phyloP scores from a whole-genome alignment of 148 eudicot species.

The Spergularia bocconei region DNA sequence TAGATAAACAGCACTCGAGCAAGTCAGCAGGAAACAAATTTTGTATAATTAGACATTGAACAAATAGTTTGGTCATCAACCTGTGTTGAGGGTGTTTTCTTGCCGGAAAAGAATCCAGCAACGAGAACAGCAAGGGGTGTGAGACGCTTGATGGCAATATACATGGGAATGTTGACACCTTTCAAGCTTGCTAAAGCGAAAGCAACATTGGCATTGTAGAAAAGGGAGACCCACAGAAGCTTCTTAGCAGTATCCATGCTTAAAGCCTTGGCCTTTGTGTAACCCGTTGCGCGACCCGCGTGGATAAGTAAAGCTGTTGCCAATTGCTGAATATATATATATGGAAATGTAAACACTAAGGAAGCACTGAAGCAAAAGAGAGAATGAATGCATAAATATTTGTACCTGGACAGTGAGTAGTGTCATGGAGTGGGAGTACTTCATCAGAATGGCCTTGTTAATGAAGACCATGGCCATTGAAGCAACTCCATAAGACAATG shows the following conservation, averaged over 20 bases:
- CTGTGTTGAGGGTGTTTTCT: slow-evolving; percentile 80
- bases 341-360: too few species aligned
- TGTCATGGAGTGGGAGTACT: slow-evolving; percentile 82
- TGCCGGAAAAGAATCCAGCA: slow-evolving; percentile 74
- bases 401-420: slow-evolving; percentile 85
- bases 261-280: slow-evolving; percentile 68
- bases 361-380: too few species aligned
- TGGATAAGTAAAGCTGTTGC: slow-evolving; percentile 81
- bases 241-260: slow-evolving; percentile 77
- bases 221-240: slow-evolving; percentile 81
- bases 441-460: slow-evolving; percentile 91
- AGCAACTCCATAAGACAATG: slow-evolving; percentile 83
- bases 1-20: background rate
- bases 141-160: slow-evolving; percentile 91
- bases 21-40: background rate
- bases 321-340: slow-evolving; percentile 51
- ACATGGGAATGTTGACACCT: slow-evolving; percentile 99
- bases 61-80: slow-evolving; percentile 30
- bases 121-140: slow-evolving; percentile 92
- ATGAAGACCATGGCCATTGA: slow-evolving; percentile 99
- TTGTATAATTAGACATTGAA: background rate
- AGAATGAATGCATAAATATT: too few species aligned
- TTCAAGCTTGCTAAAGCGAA: slow-evolving; percentile 98
- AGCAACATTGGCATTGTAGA: slow-evolving; percentile 96
- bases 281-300: slow-evolving; percentile 66